Base-by-base conservation (phyloP, 2,329 filamentous ascomycete species). In the Zasmidium cellare region DNA sequence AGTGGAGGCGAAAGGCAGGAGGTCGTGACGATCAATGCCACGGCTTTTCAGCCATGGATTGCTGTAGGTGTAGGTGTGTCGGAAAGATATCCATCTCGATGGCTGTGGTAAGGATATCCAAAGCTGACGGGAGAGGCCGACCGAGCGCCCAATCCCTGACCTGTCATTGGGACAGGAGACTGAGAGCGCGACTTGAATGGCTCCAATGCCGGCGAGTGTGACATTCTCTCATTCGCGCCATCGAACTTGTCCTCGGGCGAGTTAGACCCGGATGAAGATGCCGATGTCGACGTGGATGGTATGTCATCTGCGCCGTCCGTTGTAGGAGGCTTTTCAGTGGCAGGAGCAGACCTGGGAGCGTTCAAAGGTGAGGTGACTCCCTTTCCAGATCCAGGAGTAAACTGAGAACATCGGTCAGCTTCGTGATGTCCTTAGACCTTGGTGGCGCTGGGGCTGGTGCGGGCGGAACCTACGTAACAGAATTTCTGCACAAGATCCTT, bases 401-500 rank as follows among this genome's bases (percentile, higher is more conserved):
- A 72, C 70, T 71, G 71, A 65, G 56, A 66, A 59, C 51, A 48
- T 63, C 60, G 56, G 69, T 71, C 71, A 71, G 69, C 70, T 63
- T 63, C 58, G 57, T 51, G 56, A 60, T 55, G 57, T 64, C 54
- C 51, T 58, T 59, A 69, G 54, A 64, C 67, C 59, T 65, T 61
- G 51, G 67, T 46, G 53, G 60, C 45, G 63, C 65, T 63, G 65
- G 71, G 71, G 69, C 68, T 70, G 35, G 35, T 41, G 59, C 62
- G 69, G 61, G 66, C 66, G 63, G 83, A 83, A 96, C 93, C 87
- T 93, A 97, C 93, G 86, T 97, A 99, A 84, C 94, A 99, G 83
- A 96, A 99, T 81, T 96, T 97, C 81, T 96, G 92, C 76, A 99
- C 89, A 65, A 99, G 84, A 78, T 99, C 94, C 77, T 96, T 91